Conservation (phyloP, 2,329 filamentous ascomycete species). For the Trichoderma sp. region DNA sequence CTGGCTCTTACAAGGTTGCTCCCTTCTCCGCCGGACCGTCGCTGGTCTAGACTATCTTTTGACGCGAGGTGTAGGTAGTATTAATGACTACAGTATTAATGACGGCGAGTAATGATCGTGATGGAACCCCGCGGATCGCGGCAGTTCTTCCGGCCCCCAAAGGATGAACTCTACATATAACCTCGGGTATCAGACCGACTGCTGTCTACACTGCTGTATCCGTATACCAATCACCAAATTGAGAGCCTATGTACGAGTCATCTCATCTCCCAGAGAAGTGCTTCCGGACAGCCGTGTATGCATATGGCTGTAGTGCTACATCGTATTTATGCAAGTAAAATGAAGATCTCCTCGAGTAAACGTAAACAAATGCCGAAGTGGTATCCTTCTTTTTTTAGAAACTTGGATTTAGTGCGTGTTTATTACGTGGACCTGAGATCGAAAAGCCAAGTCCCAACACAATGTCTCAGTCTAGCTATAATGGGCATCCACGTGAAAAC, state of each 20-base stretch:
- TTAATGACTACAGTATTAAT: not conserved
- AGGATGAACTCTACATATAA: not conserved
- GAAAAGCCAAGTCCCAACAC: not conserved
- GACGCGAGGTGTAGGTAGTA: not conserved
- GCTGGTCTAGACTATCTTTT: not conserved
- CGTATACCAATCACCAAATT: not conserved
- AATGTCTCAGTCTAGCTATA: not conserved
- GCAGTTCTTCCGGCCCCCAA: not conserved
- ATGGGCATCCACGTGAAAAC: not conserved
- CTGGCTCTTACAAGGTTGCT: not conserved
- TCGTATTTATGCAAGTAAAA: not conserved
- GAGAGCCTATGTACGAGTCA: not conserved
- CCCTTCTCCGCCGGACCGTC: not conserved
- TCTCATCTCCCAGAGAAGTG: not conserved
- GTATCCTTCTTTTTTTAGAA: not conserved
- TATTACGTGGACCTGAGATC: not conserved
- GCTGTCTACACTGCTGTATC: not conserved
- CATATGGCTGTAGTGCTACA: not conserved
- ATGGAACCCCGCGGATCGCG: not conserved
- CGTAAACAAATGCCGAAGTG: not conserved
- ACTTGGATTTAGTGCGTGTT: not conserved
- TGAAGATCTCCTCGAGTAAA: not conserved
- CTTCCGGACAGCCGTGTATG: not conserved
- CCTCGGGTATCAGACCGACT: not conserved
- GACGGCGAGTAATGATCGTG: not conserved